Conservation (phyloP, 257 asterid genomes). For the Schizonepeta tenuifolia region DNA sequence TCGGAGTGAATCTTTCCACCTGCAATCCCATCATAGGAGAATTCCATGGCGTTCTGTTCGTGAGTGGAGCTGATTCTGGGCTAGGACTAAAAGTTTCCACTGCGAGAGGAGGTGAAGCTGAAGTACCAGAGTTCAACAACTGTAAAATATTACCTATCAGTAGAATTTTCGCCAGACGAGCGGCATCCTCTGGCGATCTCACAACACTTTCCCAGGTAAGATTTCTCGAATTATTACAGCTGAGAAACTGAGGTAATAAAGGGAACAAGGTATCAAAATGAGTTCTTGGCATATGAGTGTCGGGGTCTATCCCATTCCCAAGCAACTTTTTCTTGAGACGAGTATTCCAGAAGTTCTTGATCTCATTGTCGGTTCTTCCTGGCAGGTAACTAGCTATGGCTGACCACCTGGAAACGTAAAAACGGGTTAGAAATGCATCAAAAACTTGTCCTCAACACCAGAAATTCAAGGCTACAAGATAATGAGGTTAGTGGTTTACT, state of each 20-base stretch:
- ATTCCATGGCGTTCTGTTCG: background rate
- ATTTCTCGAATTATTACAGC: background rate
- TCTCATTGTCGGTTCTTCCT: slow-evolving; percentile 48
- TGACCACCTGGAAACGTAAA: slow-evolving; percentile 40
- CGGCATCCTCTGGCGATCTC: slow-evolving; percentile 32
- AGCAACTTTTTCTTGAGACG: slow-evolving; percentile 42
- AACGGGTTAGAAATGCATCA: background rate
- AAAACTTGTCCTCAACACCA: background rate
- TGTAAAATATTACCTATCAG: slow-evolving; percentile 33
- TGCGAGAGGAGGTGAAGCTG: slow-evolving; percentile 23
- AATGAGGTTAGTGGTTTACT: slow-evolving; percentile 28
- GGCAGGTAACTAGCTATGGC: slow-evolving; percentile 44
- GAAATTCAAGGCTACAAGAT: background rate
- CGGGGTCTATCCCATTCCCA: slow-evolving; percentile 44
- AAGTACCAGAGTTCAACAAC: slow-evolving; percentile 26
- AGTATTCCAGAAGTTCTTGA: slow-evolving; percentile 49
- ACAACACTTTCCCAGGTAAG: slow-evolving; percentile 33
- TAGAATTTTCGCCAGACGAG: slow-evolving; percentile 32
- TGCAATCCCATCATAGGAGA: background rate
- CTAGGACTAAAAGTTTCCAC: slow-evolving; percentile 12
- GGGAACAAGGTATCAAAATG: slow-evolving; percentile 25
- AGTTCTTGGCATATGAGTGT: slow-evolving; percentile 39
- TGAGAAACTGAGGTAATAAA: slow-evolving; percentile 15
- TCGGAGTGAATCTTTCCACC: background rate
- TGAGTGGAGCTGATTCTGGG: slow-evolving; percentile 18